Percentiles rank a stretch among this genome's conserved stretches.
Conservation (phyloP, 2,329 filamentous ascomycete genomes). For the Didymella lethalis region DNA sequence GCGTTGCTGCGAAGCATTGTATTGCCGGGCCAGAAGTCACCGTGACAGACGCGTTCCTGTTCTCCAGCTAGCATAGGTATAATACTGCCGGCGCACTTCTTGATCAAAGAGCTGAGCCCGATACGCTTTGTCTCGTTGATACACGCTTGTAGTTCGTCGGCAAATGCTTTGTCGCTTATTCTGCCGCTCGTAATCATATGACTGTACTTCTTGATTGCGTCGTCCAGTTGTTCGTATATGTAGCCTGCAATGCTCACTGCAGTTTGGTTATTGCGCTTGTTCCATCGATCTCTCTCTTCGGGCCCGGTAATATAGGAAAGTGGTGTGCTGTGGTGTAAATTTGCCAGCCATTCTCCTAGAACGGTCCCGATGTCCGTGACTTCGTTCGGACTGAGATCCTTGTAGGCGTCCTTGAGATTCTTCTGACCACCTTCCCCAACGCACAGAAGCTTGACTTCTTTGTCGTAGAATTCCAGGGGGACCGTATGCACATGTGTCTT, state of each 20-base stretch:
- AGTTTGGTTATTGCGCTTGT: constrained; percentile 28
- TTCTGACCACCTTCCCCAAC: constrained; percentile 43
- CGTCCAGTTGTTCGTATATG: constrained; percentile 40
- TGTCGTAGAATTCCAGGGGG: constrained; percentile 36
- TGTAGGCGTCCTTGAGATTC: constrained; percentile 47
- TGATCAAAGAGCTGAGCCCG: no score
- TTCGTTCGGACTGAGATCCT: constrained; percentile 24
- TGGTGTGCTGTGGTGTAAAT: constrained; percentile 37
- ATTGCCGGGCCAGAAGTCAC: constrained; percentile 53
- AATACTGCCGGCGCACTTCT: constrained; percentile 26
- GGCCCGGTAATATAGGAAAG: constrained; percentile 1
- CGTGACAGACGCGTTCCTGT: constrained; percentile 48
- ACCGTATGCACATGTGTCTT: constrained; percentile 30
- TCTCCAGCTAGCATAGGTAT: constrained; percentile 31
- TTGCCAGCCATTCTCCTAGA: constrained; percentile 46
- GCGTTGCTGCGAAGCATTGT: constrained; percentile 35
- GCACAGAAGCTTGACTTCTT: constrained; percentile 36
- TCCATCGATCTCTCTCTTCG: background rate
- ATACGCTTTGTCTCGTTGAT: background rate
- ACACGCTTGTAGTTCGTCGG: background rate
- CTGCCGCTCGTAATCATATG: background rate
- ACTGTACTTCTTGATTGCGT: constrained; percentile 21
- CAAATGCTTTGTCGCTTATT: constrained; percentile 30
- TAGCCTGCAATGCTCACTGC: constrained; percentile 41
- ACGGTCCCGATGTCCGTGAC: constrained; percentile 33